phyloP scores from a whole-genome alignment of 78 protist species.

The Dictyostelium firmibasis region DNA sequence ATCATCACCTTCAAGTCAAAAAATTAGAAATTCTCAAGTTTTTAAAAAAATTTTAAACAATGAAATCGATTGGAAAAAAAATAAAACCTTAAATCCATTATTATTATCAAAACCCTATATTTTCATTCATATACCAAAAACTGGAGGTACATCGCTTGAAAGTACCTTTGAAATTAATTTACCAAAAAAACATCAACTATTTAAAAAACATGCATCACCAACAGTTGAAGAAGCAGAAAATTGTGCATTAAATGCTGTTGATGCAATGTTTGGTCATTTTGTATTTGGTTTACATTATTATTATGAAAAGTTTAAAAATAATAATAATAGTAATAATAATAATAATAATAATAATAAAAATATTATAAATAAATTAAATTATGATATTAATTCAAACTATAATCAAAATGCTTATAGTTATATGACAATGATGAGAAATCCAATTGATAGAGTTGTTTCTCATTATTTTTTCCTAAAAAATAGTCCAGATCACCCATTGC shows the following conservation, averaged over 20 bases:
- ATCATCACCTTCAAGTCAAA: background rate
- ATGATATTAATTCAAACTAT: too few relatives aligned
- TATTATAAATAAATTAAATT: background rate
- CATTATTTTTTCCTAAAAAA: constrained; percentile 33
- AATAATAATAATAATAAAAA: background rate
- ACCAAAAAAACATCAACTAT: background rate
- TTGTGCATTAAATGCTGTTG: background rate
- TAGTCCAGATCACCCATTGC: background rate
- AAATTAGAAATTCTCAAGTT: background rate
- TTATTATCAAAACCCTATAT: constrained; percentile 37
- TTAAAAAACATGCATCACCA: background rate
- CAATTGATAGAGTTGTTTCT: constrained; percentile 33
- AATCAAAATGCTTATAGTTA: background rate
- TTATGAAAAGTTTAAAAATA: background rate
- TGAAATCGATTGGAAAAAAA: background rate
- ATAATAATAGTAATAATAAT: background rate
- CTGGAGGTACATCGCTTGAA: constrained; percentile 14
- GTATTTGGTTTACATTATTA: constrained; percentile 35
- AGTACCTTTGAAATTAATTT: background rate
- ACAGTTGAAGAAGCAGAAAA: background rate
- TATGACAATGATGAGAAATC: constrained; percentile 45
- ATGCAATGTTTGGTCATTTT: constrained; percentile 44
- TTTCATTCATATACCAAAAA: constrained; percentile 44
- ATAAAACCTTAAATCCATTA: background rate
- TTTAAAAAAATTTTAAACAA: background rate